Base-by-base conservation (phyloP, 495 filamentous ascomycete genomes). In the Cercophora newfieldiana region DNA sequence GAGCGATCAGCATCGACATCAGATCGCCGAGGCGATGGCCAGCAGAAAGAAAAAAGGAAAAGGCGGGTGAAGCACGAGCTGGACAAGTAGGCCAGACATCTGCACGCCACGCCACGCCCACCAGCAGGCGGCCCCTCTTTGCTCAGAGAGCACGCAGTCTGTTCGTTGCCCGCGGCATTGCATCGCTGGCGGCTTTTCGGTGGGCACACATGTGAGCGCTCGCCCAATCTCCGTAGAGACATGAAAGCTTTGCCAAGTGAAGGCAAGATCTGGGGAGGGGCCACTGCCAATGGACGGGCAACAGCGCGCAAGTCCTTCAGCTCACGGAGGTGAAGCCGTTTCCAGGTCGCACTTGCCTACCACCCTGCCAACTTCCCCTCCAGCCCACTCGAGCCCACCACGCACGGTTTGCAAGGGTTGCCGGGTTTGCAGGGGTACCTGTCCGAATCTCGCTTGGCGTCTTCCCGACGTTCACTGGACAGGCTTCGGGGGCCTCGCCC, bases 361-460 rank as follows among this genome's bases (percentile, higher is more conserved):
- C 37, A n/a, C n/a, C 37, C 37, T 44, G 10, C 37, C 37, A 44
- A 8, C 18, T 44, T 16, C 37, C 37, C 18, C 2, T 8, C 37
- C 37, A 44, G 10, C 37, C 37, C 37, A 44, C 37, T 44, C 12
- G 37, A 6, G 37, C 37, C 37, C 37, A 44, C 10, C 37, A 4
- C 10, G 37, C 37, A 14, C 3, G 37, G 18, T 44, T 4, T 44
- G 51, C 51, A 55, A 55, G 22, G 51, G 14, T 24, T 18, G 51
- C 51, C 51, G 16, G 21, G 14, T 22, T 4, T 29, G 26, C 54
- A 30, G 24, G 26, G 21, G 54, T 22, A 6, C 24, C 21, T 30
- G 28, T 1, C 26, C 24, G 29, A 24, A 60, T 60, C 25, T 60
- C 58, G 58, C 31, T 60, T 60, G 58, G 33, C 7, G 31, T 60